Evolutionary conservation across 2,329 filamentous ascomycete genomes (phyloP).

Genomic region (Xenoacremonium recifei): DNA sequence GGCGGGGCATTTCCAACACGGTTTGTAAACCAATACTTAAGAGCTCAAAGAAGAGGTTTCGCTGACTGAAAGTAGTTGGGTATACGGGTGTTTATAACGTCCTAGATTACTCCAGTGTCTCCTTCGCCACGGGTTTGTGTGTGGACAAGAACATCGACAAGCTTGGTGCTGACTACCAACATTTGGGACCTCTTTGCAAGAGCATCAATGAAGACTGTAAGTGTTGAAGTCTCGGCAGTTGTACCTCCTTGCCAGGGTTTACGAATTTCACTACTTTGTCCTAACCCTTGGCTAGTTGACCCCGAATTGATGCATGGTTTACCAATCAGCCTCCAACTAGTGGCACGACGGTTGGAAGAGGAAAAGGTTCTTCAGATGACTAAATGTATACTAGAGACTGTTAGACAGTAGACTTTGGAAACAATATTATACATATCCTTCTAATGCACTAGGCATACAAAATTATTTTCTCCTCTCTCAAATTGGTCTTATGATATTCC

Average conservation of each 20-base stretch:
- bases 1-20: slow-evolving; percentile 42
- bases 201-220: slow-evolving; percentile 42
- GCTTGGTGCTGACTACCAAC: slow-evolving; percentile 26
- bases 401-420: too few species aligned
- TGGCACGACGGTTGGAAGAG: slow-evolving; percentile 41
- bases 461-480: too few species aligned
- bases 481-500: too few species aligned
- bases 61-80: too few species aligned
- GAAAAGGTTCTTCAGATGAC: slow-evolving; percentile 39
- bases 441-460: too few species aligned
- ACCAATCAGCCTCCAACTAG: slow-evolving; percentile 43
- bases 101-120: slow-evolving; percentile 46
- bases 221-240: slow-evolving; percentile 20
- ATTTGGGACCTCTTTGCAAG: slow-evolving; percentile 37
- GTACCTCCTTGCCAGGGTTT: accelerated
- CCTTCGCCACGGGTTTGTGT: slow-evolving; percentile 42
- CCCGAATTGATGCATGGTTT: slow-evolving; percentile 38
- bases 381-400: slow-evolving; percentile 20
- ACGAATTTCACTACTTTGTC: too few species aligned
- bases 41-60: neutral
- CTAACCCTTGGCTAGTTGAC: slow-evolving; percentile 42
- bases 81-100: slow-evolving; percentile 52
- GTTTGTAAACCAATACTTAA: slow-evolving; percentile 26
- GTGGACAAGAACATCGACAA: slow-evolving; percentile 41
- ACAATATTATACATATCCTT: too few species aligned